A percentile compares a stretch with the other conserved stretches of the same genome.
phyloP scores from a whole-genome alignment of 495 filamentous ascomycete genomes.

The Tuber umbilicatum region DNA sequence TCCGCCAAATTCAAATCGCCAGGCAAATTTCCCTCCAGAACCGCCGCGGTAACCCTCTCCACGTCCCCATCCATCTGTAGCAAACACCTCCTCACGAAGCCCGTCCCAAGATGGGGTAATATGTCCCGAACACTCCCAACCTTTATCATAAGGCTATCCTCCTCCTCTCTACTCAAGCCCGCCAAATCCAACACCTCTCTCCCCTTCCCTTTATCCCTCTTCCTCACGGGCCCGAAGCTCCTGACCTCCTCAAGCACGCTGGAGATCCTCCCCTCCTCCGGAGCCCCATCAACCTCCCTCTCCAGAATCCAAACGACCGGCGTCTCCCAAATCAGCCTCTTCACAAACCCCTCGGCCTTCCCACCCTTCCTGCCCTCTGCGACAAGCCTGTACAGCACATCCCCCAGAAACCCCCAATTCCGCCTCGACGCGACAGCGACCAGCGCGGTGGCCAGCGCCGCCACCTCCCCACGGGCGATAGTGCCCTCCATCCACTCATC shows the following conservation, averaged over 20 bases:
- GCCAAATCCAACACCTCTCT: slow-evolving; percentile 47
- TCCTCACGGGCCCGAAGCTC: slow-evolving; percentile 18
- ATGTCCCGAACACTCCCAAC: slow-evolving; percentile 85
- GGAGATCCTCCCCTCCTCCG: slow-evolving; percentile 23
- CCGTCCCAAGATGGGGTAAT: slow-evolving; percentile 81
- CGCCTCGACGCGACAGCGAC: slow-evolving; percentile 21
- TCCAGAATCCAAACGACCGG: slow-evolving; percentile 15
- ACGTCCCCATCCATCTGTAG: slow-evolving; percentile 70
- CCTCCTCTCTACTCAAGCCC: slow-evolving; percentile 50
- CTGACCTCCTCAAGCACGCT: slow-evolving; percentile 20
- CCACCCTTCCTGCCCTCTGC: slow-evolving; percentile 10
- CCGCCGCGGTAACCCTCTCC: slow-evolving; percentile 71
- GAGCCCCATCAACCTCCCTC: slow-evolving; percentile 15
- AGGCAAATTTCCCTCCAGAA: slow-evolving; percentile 77
- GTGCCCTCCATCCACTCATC: slow-evolving; percentile 36
- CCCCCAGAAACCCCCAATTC: slow-evolving; percentile 38
- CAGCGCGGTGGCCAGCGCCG: slow-evolving; percentile 26
- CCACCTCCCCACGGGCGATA: slow-evolving; percentile 8
- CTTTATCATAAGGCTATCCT: slow-evolving; percentile 73
- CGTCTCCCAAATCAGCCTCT: slow-evolving; percentile 21
- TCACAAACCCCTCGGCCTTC: slow-evolving; percentile 16
- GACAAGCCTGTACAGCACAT: slow-evolving; percentile 30
- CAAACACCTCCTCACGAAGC: slow-evolving; percentile 70
- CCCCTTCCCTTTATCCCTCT: slow-evolving; percentile 63
- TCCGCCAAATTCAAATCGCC: slow-evolving; percentile 50